Evolutionary conservation across 345 rosid species (phyloP).

Genomic region (Rubroshorea leprosula): DNA sequence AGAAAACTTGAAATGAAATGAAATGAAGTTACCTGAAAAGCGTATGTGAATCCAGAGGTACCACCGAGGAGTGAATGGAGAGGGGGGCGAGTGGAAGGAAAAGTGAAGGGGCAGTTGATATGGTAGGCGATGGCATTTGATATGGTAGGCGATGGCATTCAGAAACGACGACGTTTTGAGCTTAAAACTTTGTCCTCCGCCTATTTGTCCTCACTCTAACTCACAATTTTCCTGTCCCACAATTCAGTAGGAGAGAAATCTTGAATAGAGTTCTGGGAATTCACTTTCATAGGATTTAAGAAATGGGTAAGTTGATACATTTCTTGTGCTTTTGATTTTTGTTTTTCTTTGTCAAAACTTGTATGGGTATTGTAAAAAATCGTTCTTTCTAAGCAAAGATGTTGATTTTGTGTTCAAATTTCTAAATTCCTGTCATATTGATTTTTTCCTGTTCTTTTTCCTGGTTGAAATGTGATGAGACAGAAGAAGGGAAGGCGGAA

Average conservation of each 20-base stretch:
- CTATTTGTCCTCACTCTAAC: too few relatives aligned
- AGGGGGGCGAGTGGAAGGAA: background rate
- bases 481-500: slow-evolving; percentile 28
- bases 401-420: background rate
- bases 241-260: too few relatives aligned
- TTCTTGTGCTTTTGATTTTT: background rate
- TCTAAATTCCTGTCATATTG: background rate
- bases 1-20: slow-evolving; percentile 1
- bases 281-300: slow-evolving; percentile 1
- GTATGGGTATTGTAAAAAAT: background rate
- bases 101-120: background rate
- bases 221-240: too few relatives aligned
- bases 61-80: background rate
- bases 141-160: too few relatives aligned
- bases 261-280: background rate
- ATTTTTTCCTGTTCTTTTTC: background rate
- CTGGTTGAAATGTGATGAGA: slow-evolving; percentile 11
- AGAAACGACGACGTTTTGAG: background rate
- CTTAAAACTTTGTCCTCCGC: too few relatives aligned
- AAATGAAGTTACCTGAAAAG: slow-evolving; percentile 8
- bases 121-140: too few relatives aligned
- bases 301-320: slow-evolving; percentile 8
- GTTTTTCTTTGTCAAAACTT: background rate
- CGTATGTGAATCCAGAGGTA: background rate
- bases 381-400: background rate